A percentile compares a stretch with the other conserved stretches of the same genome.
phyloP scores from a whole-genome alignment of 768 basidiomycete genomes.

The Rhodocollybia butyracea region DNA sequence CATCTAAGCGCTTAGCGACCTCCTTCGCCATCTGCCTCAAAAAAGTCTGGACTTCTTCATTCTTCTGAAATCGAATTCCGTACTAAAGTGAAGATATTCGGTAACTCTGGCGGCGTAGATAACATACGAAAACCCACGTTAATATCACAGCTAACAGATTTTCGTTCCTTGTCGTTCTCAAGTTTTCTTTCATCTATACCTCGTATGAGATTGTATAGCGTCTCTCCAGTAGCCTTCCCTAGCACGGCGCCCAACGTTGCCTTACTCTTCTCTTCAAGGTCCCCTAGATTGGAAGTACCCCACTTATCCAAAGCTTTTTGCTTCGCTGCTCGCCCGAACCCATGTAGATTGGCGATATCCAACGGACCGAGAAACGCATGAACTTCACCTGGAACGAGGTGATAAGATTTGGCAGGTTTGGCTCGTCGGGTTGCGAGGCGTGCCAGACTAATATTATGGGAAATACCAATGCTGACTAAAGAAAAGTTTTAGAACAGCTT shows the following conservation, averaged over 20 bases:
- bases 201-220: slow-evolving; percentile 75
- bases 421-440: slow-evolving; percentile 88
- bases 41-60: slow-evolving; percentile 79
- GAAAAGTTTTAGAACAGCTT: not conserved
- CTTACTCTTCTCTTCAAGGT: slow-evolving; percentile 63
- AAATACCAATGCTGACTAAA: slow-evolving; percentile 87
- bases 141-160: slow-evolving; percentile 92
- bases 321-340: slow-evolving; percentile 74
- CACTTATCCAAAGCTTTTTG: slow-evolving; percentile 82
- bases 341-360: slow-evolving; percentile 79
- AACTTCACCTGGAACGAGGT: slow-evolving; percentile 57
- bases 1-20: slow-evolving; percentile 68
- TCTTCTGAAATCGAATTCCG: slow-evolving; percentile 87
- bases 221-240: slow-evolving; percentile 82
- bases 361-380: slow-evolving; percentile 59
- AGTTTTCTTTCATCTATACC: slow-evolving; percentile 81
- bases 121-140: slow-evolving; percentile 49
- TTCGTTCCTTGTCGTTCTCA: slow-evolving; percentile 81
- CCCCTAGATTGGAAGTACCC: slow-evolving; percentile 65
- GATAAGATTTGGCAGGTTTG: slow-evolving; percentile 87
- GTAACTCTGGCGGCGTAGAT: not conserved
- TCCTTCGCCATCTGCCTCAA: slow-evolving; percentile 75
- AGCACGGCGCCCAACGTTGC: slow-evolving; percentile 64
- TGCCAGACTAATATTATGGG: slow-evolving; percentile 89
- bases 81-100: slow-evolving; percentile 49